Evolutionary conservation across 2,329 filamentous ascomycete species (phyloP), one percentile per base, ranked within the genome.

Genomic region (Colletotrichum camelliae): DNA sequence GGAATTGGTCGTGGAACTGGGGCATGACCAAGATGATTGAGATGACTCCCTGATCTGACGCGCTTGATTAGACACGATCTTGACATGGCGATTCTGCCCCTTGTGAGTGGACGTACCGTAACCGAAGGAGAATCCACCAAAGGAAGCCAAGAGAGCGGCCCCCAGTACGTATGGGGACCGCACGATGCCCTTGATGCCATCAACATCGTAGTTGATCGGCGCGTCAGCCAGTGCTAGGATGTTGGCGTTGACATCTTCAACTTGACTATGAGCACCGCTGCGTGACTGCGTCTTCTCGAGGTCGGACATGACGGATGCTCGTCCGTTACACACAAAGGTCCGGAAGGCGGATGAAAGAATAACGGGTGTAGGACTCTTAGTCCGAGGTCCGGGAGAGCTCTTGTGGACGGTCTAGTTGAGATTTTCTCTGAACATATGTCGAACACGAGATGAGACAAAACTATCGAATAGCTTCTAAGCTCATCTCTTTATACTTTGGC

Each of bases 1-100:
- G 83, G 77, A 85, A 87, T 2, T 77, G 78, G 1, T 81, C 70
- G 29, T 86, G 82, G 75, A 89, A 89, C 66, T 88, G 85, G 0
- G 82, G 79, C 85, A 88, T 88, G 18, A 86, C 83, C 12, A 87
- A 82, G 75, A 88, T 87, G 61, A 88, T 81, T 4, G 81, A 84
- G 66, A 86, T 85, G 31, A 85, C 80, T 67, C 82, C 79, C 71
- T 84, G 78, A 60, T 85, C 86, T 67, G 18, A 29, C 21, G 61
- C 27, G 6, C 33, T 33, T n/a, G 60, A 39, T 39, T 4, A 69
- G 55, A 24, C 0, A 55, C 3, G 13, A 67, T 18, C 16, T 16
- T n/a, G 13, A 6, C 24, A 33, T n/a, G 2, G 4, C 9, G 7
- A 16, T 9, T 15, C 29, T 13, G 5, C 1, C 18, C 15, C 0